phyloP scores from a whole-genome alignment of 257 asterid genomes.

The Solanum ossicruentum region DNA sequence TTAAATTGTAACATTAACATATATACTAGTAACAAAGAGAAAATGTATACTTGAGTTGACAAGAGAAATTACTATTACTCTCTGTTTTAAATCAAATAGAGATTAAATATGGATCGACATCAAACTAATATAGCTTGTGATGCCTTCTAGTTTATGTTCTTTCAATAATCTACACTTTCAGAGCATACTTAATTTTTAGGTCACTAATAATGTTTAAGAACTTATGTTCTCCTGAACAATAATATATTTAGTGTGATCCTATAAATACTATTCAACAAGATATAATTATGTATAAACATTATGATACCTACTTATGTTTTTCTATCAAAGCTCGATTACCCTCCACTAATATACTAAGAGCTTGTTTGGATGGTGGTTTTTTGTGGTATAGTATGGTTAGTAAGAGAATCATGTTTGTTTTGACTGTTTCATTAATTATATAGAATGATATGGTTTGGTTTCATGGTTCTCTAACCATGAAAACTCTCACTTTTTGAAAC shows the following conservation, averaged over 20 bases:
- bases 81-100: background rate
- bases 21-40: background rate
- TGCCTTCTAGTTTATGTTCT: background rate
- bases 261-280: fast-evolving
- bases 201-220: background rate
- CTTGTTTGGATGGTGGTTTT: too few relatives aligned
- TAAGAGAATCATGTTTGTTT: too few relatives aligned
- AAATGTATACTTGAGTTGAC: background rate
- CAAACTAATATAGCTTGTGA: background rate
- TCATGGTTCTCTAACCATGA: too few relatives aligned
- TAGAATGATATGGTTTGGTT: too few relatives aligned
- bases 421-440: too few relatives aligned
- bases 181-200: background rate
- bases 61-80: background rate
- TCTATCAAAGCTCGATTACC: background rate
- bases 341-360: background rate
- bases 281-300: too few relatives aligned
- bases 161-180: background rate
- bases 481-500: too few relatives aligned
- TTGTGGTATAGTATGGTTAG: too few relatives aligned
- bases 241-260: too few relatives aligned
- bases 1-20: background rate
- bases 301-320: background rate
- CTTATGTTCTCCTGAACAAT: background rate
- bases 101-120: background rate